Evolutionary conservation across 306 rosid genomes (phyloP).

Genomic region (Cicer cuneatum): DNA sequence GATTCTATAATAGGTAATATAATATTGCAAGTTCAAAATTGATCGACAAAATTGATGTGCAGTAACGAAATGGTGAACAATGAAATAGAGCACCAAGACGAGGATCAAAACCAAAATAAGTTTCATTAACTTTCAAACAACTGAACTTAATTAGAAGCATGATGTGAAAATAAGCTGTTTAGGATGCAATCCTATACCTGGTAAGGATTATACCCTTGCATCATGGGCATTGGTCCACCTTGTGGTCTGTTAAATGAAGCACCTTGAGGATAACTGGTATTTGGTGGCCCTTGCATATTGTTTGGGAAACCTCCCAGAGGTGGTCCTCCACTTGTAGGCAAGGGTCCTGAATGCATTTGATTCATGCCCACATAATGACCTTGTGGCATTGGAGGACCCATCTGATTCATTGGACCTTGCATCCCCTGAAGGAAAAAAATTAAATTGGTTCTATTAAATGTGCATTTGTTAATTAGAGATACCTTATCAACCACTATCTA

Average conservation of each 20-base stretch:
- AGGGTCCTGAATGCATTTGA: conserved; percentile 86
- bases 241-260: conserved; percentile 79
- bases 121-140: conserved; percentile 1
- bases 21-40: too few species aligned
- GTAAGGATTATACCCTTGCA: conserved; percentile 93
- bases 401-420: conserved; percentile 91
- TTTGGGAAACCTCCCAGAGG: conserved; percentile 76
- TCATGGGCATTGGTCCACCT: conserved; percentile 91
- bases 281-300: conserved; percentile 86
- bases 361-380: conserved; percentile 94
- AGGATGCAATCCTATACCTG: conserved; percentile 65
- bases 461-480: conserved; percentile 25
- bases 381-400: conserved; percentile 77
- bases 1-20: too few species aligned
- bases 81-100: neutral
- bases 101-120: conserved; percentile 16
- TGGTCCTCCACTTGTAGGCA: conserved; percentile 70
- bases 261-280: conserved; percentile 73
- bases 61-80: too few species aligned
- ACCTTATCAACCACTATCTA: conserved; percentile 19
- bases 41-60: too few species aligned
- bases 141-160: neutral
- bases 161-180: conserved; percentile 25
- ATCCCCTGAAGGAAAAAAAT: conserved; percentile 64
- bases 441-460: conserved; percentile 26